Base-by-base conservation (phyloP, 2,329 filamentous ascomycete species). In the Trichophyton schoenleinii region DNA sequence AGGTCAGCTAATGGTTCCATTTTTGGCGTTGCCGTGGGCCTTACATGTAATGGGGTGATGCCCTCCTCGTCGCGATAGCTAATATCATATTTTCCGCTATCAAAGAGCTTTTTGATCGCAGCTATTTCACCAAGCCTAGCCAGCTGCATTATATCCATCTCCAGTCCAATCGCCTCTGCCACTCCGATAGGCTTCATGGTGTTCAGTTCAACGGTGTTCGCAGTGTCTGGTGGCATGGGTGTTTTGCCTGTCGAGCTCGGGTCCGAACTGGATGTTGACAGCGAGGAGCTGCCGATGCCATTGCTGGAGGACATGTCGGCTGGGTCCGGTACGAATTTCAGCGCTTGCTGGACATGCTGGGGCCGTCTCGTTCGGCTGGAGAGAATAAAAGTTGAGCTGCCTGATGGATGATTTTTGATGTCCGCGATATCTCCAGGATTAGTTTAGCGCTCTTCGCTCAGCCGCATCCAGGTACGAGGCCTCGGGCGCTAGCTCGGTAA, bases 1-100 rank as follows among this genome's bases (percentile, higher is more conserved):
- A 59, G 15, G 63, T 66, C 57, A 67, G 62, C 63, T 28, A 65
- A 31, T 6, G 13, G 22, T 53, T 13, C 25, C 7, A 46, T 28
- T 3, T 8, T 59, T 38, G 36, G n/a, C n/a, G 15, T 38, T 4
- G 31, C 8, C 1, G 28, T 11, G 38, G 7, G 5, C 36, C 41
- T 22, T 58, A 96, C 92, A 80, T 97, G 94, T 74, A 99, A 77
- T 64, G 94, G 91, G 46, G 92, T 97, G 72, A 99, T 96, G 70
- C 90, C 91, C 74, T 99, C 91, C 60, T 88, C 88, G 71, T 99
- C 94, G 61, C 81, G 83, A 73, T 91, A 94, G 60, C 85, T 89
- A 58, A 90, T 89, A 72, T 90, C 88, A 72, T 83, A 89, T 68
- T 88, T 89, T 66, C 87, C 87, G 62, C 82, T 83, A 71, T 92